Percentiles rank a stretch among this genome's conserved stretches.
phyloP scores from a whole-genome alignment of 768 basidiomycete genomes.

The Boletus vermiculosoides region DNA sequence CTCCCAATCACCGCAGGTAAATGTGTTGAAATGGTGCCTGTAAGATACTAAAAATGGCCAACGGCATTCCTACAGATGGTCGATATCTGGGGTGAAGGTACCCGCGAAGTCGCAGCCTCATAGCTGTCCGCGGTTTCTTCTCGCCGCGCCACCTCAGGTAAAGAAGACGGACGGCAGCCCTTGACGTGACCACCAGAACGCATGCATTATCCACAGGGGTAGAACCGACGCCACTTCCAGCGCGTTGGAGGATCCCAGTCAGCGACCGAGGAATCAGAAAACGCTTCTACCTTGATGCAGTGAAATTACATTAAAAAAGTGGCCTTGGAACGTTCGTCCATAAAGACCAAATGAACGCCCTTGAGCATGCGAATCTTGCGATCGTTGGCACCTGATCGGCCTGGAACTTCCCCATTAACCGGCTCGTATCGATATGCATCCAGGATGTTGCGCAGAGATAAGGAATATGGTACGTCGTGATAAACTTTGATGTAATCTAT shows the following conservation, averaged over 20 bases:
- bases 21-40: background rate
- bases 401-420: conserved; percentile 6
- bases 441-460: conserved; percentile 49
- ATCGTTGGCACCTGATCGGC: conserved; percentile 29
- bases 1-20: conserved; percentile 19
- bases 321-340: conserved; percentile 49
- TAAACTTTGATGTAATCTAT: conserved; percentile 59
- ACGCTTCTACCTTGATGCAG: conserved; percentile 17
- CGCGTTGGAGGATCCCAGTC: conserved; percentile 21
- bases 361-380: conserved; percentile 46
- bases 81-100: conserved; percentile 9
- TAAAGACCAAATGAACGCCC: conserved; percentile 46
- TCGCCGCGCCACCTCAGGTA: conserved; percentile 9
- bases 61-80: conserved; percentile 2
- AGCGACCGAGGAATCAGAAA: conserved; percentile 8
- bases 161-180: conserved; percentile 13
- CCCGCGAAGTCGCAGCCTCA: conserved; percentile 8
- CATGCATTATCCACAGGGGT: conserved; percentile 12
- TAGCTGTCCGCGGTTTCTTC: conserved; percentile 12
- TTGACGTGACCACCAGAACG: conserved; percentile 8
- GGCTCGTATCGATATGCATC: conserved; percentile 47
- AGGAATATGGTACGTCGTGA: conserved; percentile 49
- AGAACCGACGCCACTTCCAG: conserved; percentile 19
- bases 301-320: conserved; percentile 38
- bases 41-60: conserved; percentile 1